phyloP scores from a whole-genome alignment of 2,329 filamentous ascomycete species.

The Ramularia collo-cygni region DNA sequence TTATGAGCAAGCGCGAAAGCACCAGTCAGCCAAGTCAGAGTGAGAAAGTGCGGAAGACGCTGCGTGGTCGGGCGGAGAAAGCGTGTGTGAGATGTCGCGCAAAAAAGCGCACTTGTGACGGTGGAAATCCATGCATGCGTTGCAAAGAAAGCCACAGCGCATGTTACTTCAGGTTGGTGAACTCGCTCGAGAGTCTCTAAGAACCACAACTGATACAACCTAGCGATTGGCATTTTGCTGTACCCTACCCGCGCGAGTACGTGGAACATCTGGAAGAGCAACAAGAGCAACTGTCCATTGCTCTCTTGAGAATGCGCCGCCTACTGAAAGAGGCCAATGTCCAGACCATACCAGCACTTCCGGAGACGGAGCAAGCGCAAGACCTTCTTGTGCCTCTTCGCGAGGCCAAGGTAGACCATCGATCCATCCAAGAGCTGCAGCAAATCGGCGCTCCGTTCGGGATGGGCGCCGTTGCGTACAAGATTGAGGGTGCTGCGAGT shows the following conservation, averaged over 20 bases:
- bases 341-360: conserved; percentile 13
- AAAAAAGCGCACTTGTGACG: conserved; percentile 19
- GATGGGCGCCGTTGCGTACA: conserved; percentile 3
- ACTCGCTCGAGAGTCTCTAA: no score
- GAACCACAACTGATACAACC: no score
- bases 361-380: conserved; percentile 15
- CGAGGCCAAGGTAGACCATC: conserved; percentile 9
- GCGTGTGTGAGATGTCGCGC: conserved; percentile 19
- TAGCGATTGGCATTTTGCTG: conserved; percentile 19
- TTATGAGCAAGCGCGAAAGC: conserved; percentile 13
- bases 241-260: conserved; percentile 18
- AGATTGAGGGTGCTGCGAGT: conserved; percentile 1
- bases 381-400: conserved; percentile 13
- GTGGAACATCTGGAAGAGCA: conserved; percentile 19
- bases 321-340: conserved; percentile 17
- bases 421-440: neutral
- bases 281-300: conserved; percentile 16
- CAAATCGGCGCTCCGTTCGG: neutral
- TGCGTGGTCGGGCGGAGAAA: conserved; percentile 15
- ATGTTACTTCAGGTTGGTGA: conserved; percentile 18
- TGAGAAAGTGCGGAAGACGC: conserved; percentile 17
- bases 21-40: conserved; percentile 11
- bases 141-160: conserved; percentile 19
- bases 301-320: conserved; percentile 15
- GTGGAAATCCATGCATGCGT: conserved; percentile 15